Evolutionary conservation across 768 basidiomycete species (phyloP), one percentile per base, ranked within the genome.

Genomic region (Panaeolus papilionaceus): DNA sequence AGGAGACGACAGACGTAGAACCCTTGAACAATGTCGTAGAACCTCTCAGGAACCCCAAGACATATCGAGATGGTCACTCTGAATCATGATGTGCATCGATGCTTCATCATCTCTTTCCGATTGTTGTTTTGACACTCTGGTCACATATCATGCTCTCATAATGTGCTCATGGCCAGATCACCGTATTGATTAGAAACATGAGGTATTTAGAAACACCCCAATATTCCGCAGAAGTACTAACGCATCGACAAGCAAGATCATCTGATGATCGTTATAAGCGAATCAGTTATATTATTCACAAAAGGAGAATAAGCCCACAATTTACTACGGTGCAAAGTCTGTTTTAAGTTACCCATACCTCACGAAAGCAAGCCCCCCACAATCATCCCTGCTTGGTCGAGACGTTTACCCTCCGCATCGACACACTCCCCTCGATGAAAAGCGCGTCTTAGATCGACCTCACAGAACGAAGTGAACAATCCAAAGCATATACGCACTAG

Each of bases 321-420:
- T 12, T 12, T 28, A 58, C 54, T 58, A 58, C 54, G 54, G n/a
- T 58, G 54, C 54, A 58, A 58, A 58, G 54, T 58, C 54, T 33
- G 54, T 58, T 58, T 58, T 33, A 58, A 28, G 20, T 58, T 58
- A 58, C 28, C 28, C 54, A 37, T 28, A 33, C 54, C 54, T 58
- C 54, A 58, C 54, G 11, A 58, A 37, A 66, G 40, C 66, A 72
- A 70, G 18, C 67, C 67, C 1, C 71, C 70, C 3, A 66, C 45
- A 33, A 74, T 69, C 42, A 74, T 64, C 47, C 72, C 71, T 11
- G 63, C 69, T 28, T 70, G 66, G 3, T 68, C 70, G 45, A 74
- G 67, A 4, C 70, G 66, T 44, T n/a, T 66, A n/a, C 71, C 73
- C 37, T 70, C 68, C 10, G 58, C 61, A 61, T 68, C 70, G 4